Evolutionary conservation across 140 eudicot species (phyloP), one percentile per base, ranked within the genome.

Genomic region (Stevia rebaudiana): DNA sequence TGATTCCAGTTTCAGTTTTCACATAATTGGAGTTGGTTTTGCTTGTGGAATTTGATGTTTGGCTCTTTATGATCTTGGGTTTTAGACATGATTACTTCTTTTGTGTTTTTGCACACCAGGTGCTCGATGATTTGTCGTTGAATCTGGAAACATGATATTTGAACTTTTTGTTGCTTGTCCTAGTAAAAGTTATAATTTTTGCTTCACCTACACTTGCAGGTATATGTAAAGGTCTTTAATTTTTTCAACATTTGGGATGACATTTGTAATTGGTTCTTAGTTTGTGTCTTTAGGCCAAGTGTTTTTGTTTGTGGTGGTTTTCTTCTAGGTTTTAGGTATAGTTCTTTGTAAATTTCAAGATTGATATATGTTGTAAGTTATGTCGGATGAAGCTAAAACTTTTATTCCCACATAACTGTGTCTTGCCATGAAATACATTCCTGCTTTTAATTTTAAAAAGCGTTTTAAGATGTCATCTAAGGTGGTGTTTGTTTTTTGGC

Each of bases 51-150:
- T 48, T 17, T 48, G 8, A 30, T 28, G 58, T 51, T 11, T 51
- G 58, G 58, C 6, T 51, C 33, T 21, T 51, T 51, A 21, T 51
- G 58, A 51, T 51, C 16, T 25, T 28, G 61, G 61, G 41, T n/a
- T 54, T 25, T 52, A 11, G 56, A 19, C n/a, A 21, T 3, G n/a
- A 19, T 18, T 49, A 10, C 36, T 52, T 52, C 10, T 12, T 52
- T 52, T 52, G 18, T 18, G 36, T 24, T 53, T 25, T 28, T 10
- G 59, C 67, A 17, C 21, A 30, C 49, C 12, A 69, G 49, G 67
- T 58, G 61, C 43, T 58, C 17, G 60, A 44, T 69, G 59, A 19
- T 43, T 30, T 69, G 75, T 22, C 21, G 8, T 23, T 58, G 74
- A 31, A 41, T 44, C 9, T 69, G 28, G 49, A 44, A 13, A 9